These are phyloP conservation scores for Emmonsiellopsis sp. DNA, from an alignment of 2,329 filamentous ascomycete genomes.

Conservation along the genomic window DNA sequence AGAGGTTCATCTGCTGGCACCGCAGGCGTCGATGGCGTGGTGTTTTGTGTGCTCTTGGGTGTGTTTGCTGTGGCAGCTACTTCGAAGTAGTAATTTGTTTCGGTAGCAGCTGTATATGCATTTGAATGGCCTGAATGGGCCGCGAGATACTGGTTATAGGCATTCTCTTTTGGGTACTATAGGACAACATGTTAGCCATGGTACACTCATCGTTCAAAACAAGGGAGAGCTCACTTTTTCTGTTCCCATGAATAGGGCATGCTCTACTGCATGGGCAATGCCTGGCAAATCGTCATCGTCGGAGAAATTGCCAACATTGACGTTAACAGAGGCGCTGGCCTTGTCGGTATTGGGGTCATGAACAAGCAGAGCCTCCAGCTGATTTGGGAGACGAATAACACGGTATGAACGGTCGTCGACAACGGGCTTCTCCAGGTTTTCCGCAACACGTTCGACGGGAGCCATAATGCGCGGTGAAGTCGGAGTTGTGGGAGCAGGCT, in stretches of 20 bases:
- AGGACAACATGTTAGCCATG: constrained; percentile 3
- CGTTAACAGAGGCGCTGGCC: constrained; percentile 88
- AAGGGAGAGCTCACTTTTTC: constrained; percentile 56
- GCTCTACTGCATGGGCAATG: constrained; percentile 93
- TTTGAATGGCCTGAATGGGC: constrained; percentile 87
- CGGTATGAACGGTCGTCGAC: constrained; percentile 82
- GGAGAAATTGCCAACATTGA: constrained; percentile 92
- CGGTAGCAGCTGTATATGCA: constrained; percentile 85
- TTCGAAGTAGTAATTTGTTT: constrained; percentile 98
- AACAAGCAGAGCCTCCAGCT: constrained; percentile 83
- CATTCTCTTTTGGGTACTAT: constrained; percentile 86
- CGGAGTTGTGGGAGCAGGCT: background rate
- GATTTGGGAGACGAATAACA: constrained; percentile 74
- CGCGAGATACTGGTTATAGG: constrained; percentile 87
- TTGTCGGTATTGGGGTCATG: constrained; percentile 95
- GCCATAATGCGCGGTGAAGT: constrained; percentile 17
- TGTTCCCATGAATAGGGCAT: constrained; percentile 96
- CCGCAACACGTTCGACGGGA: constrained; percentile 46
- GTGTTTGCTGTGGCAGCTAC: constrained; percentile 64
- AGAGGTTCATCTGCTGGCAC: constrained; percentile 6
- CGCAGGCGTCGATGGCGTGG: constrained; percentile 3
- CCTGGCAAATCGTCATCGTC: constrained; percentile 86
- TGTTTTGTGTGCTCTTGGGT: constrained; percentile 4
- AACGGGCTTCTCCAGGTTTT: constrained; percentile 70
- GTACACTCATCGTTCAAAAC: background rate